Conservation (phyloP, 2,329 filamentous ascomycete genomes). For the Cladosporium phlei region DNA sequence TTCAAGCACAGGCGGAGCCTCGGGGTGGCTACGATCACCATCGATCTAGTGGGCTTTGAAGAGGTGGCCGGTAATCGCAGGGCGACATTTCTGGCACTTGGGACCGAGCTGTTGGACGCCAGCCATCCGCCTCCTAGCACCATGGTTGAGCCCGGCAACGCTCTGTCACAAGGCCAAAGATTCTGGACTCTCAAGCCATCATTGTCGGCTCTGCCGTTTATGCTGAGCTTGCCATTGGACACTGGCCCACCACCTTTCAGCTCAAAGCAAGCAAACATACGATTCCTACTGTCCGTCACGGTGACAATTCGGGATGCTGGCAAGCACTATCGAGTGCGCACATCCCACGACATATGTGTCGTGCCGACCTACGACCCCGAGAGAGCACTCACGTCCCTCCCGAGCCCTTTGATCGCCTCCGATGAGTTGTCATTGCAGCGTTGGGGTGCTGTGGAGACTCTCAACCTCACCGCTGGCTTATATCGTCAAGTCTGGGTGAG, state of each 20-base stretch:
- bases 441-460: slow-evolving; percentile 38
- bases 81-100: slow-evolving; percentile 48
- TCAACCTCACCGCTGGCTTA: slow-evolving; percentile 49
- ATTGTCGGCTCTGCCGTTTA: slow-evolving; percentile 46
- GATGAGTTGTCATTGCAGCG: slow-evolving; percentile 44
- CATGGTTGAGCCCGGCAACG: slow-evolving; percentile 44
- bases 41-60: slow-evolving; percentile 51
- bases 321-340: slow-evolving; percentile 47
- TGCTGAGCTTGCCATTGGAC: slow-evolving; percentile 50
- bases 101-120: slow-evolving; percentile 48
- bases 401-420: slow-evolving; percentile 47
- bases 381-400: slow-evolving; percentile 50
- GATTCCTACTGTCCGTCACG: slow-evolving; percentile 47
- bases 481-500: slow-evolving; percentile 58
- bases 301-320: slow-evolving; percentile 45
- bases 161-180: slow-evolving; percentile 33
- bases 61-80: slow-evolving; percentile 44
- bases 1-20: slow-evolving; percentile 41
- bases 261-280: slow-evolving; percentile 48
- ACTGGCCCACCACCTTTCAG: slow-evolving; percentile 52
- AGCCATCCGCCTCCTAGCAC: slow-evolving; percentile 47
- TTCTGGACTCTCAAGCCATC: slow-evolving; percentile 50
- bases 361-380: slow-evolving; percentile 54
- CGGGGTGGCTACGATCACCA: slow-evolving; percentile 45
- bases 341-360: slow-evolving; percentile 47